Evolutionary conservation across 2,329 filamentous ascomycete species (phyloP), one percentile per base, ranked within the genome.

Genomic region (Exophiala sp.): DNA sequence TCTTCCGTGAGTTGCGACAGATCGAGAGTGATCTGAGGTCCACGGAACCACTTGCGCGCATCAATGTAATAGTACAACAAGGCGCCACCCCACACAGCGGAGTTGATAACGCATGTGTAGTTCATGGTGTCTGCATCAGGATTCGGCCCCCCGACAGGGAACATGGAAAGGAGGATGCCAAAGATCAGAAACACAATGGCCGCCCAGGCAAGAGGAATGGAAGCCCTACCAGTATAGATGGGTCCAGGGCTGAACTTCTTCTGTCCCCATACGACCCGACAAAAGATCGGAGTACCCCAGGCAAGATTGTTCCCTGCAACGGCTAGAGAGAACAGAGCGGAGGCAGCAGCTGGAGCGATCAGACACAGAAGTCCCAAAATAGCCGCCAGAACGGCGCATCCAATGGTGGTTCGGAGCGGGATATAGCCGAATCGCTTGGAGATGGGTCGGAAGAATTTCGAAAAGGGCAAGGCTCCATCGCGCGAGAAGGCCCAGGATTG

Each of bases 401-500:
- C 78, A 69, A 76, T 76, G 52, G 81, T 70, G 2, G 76, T 71
- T 27, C 78, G 73, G 8, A 81, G 67, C 0, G 80, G 80, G 45
- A 81, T 81, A 57, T 75, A 79, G 9, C 74, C 75, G 34, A 81
- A 72, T 1, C 68, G 68, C 51, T 72, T 72, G 55, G 73, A 77
- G 60, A 82, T 77, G 5, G 72, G 70, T 24, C 78, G 70, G 64
- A 82, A 78, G 64, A 77, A 80, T 3, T 54, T 63, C 1, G 76
- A 79, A 61, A 82, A 81, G 0, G 80, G 80, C 1, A 83, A 68
- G 1, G 79, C 80, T 1, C 78, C 78, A 58, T 83, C 80, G 19
- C 80, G 73, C 7, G 77, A 78, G 61, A 83, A 83, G 0, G 80
- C 80, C 80, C 80, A 83, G 23, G 71, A 73, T 64, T 83, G 80